phyloP scores from a whole-genome alignment of 352 stramenopile species.

The Phytophthora syringae region DNA sequence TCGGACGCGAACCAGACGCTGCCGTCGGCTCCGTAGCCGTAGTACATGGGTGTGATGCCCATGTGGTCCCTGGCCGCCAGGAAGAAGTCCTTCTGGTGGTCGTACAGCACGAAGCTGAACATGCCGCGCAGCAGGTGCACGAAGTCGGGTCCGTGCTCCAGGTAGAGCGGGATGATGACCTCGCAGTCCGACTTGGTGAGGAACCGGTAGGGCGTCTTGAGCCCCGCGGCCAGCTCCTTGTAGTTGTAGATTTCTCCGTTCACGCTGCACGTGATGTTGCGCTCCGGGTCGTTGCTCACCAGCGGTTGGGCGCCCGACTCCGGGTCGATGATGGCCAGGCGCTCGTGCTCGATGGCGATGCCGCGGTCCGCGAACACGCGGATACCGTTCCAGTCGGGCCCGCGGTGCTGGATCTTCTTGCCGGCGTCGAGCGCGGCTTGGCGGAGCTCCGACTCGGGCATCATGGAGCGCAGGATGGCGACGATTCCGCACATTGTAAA shows the following conservation, averaged over 20 bases:
- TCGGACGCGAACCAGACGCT: conserved; percentile 97
- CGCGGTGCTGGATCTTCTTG: conserved; percentile 96
- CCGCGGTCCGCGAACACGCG: conserved; percentile 77
- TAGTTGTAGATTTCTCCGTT: conserved; percentile 99
- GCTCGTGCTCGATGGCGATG: conserved; percentile 96
- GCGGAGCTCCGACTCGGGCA: conserved; percentile 93
- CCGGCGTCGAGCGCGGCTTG: conserved; percentile 95
- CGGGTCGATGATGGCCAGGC: conserved; percentile 98
- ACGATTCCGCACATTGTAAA: conserved; percentile 97
- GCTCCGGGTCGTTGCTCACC: conserved; percentile 81
- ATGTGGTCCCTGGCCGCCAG: conserved; percentile 97
- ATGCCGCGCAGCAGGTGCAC: conserved; percentile 95
- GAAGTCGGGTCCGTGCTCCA: conserved; percentile 91
- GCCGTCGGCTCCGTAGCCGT: conserved; percentile 97
- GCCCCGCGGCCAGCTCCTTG: conserved; percentile 92
- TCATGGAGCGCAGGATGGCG: conserved; percentile 96
- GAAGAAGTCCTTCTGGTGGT: conserved; percentile 93
- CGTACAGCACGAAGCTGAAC: conserved; percentile 99
- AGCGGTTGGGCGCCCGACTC: conserved; percentile 95
- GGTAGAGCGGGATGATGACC: conserved; percentile 97
- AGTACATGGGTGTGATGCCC: conserved; percentile 98
- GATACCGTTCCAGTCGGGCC: conserved; percentile 96
- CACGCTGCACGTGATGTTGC: conserved; percentile 94
- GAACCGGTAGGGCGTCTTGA: conserved; percentile 92
- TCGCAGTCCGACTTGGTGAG: conserved; percentile 98